These are phyloP conservation scores for Phanerodontia chrysosporium DNA, from an alignment of 768 basidiomycete species.

Conservation along the genomic window DNA sequence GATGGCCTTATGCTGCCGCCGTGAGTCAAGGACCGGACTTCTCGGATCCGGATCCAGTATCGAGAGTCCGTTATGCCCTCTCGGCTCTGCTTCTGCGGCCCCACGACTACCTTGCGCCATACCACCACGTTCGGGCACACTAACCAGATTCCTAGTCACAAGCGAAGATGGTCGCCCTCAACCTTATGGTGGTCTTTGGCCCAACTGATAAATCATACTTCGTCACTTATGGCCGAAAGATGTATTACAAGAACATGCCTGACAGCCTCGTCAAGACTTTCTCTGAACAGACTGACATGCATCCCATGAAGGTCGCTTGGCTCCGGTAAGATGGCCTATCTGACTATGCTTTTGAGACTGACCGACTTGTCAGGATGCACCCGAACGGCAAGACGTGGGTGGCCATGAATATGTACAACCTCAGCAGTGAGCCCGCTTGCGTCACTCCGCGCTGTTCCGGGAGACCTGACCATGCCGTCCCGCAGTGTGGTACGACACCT, in stretches of 20 bases:
- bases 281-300: not conserved
- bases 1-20: too few relatives aligned
- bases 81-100: too few relatives aligned
- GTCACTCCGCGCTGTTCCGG: too few relatives aligned
- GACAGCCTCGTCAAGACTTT: not conserved
- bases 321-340: not conserved
- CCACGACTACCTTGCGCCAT: too few relatives aligned
- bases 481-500: slow-evolving; percentile 1
- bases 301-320: slow-evolving; percentile 1
- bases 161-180: not conserved
- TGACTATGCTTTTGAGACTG: not conserved
- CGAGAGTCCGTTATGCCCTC: too few relatives aligned
- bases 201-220: not conserved
- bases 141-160: too few relatives aligned
- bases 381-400: not conserved
- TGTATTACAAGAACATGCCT: not conserved
- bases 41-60: too few relatives aligned
- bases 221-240: not conserved
- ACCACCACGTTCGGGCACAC: too few relatives aligned
- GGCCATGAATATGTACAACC: not conserved
- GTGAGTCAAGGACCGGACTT: too few relatives aligned
- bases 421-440: not conserved
- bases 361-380: not conserved
- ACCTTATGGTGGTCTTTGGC: not conserved
- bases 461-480: not conserved